phyloP scores from a whole-genome alignment of 1,284 basidiomycete species.

The Trametes polyzona region DNA sequence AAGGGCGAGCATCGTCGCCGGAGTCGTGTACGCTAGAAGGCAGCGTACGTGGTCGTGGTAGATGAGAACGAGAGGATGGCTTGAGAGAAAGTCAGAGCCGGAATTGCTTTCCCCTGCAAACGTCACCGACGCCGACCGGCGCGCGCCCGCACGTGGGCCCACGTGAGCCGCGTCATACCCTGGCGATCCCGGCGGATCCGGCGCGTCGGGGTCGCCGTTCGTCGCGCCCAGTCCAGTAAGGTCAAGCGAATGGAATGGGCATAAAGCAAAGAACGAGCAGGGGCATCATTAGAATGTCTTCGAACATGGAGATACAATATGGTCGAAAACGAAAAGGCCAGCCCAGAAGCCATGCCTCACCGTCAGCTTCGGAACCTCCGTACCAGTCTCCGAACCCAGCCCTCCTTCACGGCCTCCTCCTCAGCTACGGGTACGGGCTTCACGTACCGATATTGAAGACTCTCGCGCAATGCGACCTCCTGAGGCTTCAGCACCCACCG shows the following conservation, averaged over 20 bases:
- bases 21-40: constrained; percentile 7
- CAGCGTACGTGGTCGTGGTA: constrained; percentile 8
- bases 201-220: neutral
- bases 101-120: neutral
- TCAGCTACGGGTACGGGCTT: constrained; percentile 8
- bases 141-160: neutral
- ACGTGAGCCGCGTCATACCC: neutral
- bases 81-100: constrained; percentile 4
- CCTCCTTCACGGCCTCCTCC: constrained; percentile 10
- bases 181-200: too few relatives aligned
- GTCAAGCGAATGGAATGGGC: too few relatives aligned
- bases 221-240: too few relatives aligned
- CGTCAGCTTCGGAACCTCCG: constrained; percentile 8
- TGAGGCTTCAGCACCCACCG: constrained; percentile 38
- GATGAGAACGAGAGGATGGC: constrained; percentile 4
- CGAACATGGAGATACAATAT: too few relatives aligned
- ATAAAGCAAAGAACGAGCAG: neutral
- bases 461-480: constrained; percentile 18
- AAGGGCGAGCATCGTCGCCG: constrained; percentile 23
- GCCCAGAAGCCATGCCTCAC: too few relatives aligned
- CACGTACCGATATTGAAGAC: constrained; percentile 20
- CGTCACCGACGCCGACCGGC: constrained; percentile 1
- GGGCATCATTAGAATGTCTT: neutral
- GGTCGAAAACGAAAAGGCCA: neutral
- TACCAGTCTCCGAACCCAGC: constrained; percentile 17